Evolutionary conservation across 176 grass and related monocot genomes (phyloP), one percentile per base, ranked within the genome.

Genomic region (Triticum dicoccoides): DNA sequence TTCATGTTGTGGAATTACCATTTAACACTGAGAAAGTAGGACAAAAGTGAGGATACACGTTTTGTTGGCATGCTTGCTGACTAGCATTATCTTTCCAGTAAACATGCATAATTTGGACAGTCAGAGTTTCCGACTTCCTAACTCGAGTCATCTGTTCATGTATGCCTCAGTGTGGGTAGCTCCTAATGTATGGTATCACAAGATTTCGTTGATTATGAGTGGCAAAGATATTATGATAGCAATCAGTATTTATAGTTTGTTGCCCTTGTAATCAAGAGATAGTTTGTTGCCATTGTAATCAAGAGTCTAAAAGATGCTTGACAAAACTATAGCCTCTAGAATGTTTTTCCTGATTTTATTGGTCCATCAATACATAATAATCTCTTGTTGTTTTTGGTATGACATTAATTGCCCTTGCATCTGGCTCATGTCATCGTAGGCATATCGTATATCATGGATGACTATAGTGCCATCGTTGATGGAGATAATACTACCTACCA

Each of bases 391-490:
- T 13, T 69, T 61, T 65, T 80, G 39, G 44, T 65, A 62, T 73
- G 41, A 76, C 29, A 85, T 56, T 73, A n/a, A 73, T 52, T 89
- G 20, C 38, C 29, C 67, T 67, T 71, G 25, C 38, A 87, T 79
- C 42, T 85, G 73, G 15, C 24, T 77, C 11, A 51, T 70, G 73
- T 83, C n/a, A 12, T 88, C 77, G 20, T 87, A 98, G 95, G 93
- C 29, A 78, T 93, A 93, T 13, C 0, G 8, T 82, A 87, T 98
- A 88, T 93, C 95, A 92, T 90, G 95, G 85, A 80, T 95, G 79
- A 98, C 83, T 69, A 73, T 85, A 59, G 95, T 98, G 52, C 95
- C 95, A 56, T 95, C 93, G 68, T 70, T 95, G 80, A 93, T 98
- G 82, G 86, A 82, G 38, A 73, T 87, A 84, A 8, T 98, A 77